These are phyloP conservation scores for Esteya vermicola DNA, from an alignment of 2,329 filamentous ascomycete species.

Conservation along the genomic window DNA sequence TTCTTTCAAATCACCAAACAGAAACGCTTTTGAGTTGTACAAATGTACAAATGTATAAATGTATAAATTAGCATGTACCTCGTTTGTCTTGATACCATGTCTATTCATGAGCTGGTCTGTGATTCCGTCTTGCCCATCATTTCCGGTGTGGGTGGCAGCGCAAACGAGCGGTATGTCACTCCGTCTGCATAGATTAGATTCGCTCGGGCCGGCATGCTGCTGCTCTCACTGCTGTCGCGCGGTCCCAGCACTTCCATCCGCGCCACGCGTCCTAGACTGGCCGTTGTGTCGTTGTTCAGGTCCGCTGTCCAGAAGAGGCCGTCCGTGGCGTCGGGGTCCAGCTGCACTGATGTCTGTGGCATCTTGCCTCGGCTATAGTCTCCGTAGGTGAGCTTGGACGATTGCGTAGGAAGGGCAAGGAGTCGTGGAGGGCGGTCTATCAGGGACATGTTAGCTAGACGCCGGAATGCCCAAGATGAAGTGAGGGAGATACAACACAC, in stretches of 20 bases:
- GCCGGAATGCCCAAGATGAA: background rate
- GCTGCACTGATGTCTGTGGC: background rate
- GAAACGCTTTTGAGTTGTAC: too few relatives aligned
- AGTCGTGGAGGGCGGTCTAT: conserved; percentile 7
- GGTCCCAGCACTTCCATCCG: conserved; percentile 37
- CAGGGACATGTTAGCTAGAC: too few relatives aligned
- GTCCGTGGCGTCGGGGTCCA: background rate
- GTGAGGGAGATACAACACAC: background rate
- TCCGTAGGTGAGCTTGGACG: conserved; percentile 1
- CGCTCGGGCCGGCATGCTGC: conserved; percentile 31
- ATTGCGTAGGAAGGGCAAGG: conserved; percentile 5
- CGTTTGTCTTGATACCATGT: too few relatives aligned
- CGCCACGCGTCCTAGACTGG: conserved; percentile 9
- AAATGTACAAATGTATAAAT: too few relatives aligned
- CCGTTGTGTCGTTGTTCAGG: background rate
- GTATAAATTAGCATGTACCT: too few relatives aligned
- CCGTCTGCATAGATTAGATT: conserved; percentile 35
- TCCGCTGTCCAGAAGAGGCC: conserved; percentile 7
- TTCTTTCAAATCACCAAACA: conserved; percentile 63
- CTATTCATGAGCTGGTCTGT: too few relatives aligned
- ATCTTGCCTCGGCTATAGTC: conserved; percentile 1
- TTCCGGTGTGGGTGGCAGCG: conserved; percentile 18
- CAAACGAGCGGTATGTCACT: conserved; percentile 32
- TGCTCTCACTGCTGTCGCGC: conserved; percentile 11
- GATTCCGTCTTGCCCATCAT: conserved; percentile 3